Base-by-base conservation (phyloP, 768 basidiomycete genomes). In the Lactarius quietus region DNA sequence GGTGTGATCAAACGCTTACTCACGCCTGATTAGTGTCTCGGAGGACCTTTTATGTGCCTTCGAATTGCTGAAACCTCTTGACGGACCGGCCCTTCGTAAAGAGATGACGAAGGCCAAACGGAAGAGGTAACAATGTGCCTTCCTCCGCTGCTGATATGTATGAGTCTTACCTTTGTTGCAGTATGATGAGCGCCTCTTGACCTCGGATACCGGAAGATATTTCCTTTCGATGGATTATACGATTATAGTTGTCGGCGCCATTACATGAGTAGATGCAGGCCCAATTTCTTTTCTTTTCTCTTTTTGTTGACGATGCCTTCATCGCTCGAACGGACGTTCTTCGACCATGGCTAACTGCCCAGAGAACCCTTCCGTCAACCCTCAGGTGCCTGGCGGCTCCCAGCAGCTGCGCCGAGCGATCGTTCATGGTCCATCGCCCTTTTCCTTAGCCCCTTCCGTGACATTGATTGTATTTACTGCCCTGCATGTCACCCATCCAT, bases 91-190 rank as follows among this genome's bases (percentile, higher is more conserved):
- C 33, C 78, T 98, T 70, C 90, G 94, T 70, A 98, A 98, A 77
- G 95, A 98, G 76, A 97, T 98, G 95, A 95, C 93, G 48, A 97
- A 97, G 78, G 93, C 93, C 59, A 97, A 96, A 78, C 91, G 95
- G 83, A 97, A 97, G 84, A 96, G 93, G 93, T 92, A 66, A 60
- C 0, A 18, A 9, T 17, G 31, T 26, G 29, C 3, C 14, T 39
- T 52, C 6, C 41, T 14, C 14, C 12, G 3, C 38, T 26, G 33
- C 33, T 23, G 26, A 39, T 18, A 14, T 36, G 45, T 5, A 14
- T 38, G 48, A 8, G 55, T 57, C 62, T 61, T n/a, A 59, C 45
- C n/a, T 18, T 9, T 9, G 7, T 61, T 36, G 29, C 64, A 70
- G 69, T 54, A 70, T 70, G 69, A 70, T 70, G 69, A 70, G 52